Evolutionary conservation across 768 basidiomycete genomes (phyloP).

Genomic region (Tremella fuciformis): DNA sequence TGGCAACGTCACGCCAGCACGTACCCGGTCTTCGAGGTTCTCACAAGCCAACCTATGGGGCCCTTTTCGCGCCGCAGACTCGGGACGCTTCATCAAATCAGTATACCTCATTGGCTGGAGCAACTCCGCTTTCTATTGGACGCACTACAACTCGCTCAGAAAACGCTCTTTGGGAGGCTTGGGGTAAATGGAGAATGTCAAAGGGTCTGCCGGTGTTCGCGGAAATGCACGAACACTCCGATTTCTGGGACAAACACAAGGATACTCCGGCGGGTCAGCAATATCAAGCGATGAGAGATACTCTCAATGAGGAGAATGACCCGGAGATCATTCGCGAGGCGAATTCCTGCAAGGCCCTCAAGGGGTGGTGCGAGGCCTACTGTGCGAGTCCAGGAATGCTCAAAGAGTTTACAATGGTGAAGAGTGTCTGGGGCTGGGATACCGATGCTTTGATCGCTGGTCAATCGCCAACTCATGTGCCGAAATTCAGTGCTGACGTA

Average conservation of each 20-base stretch:
- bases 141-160: conserved; percentile 10
- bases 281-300: conserved; percentile 57
- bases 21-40: conserved; percentile 17
- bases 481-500: not conserved
- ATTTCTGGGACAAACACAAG: conserved; percentile 33
- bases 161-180: conserved; percentile 7
- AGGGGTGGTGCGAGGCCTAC: conserved; percentile 81
- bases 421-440: conserved; percentile 67
- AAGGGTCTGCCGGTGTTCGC: conserved; percentile 40
- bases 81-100: not conserved
- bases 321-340: not conserved
- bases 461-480: conserved; percentile 10
- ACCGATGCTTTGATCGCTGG: conserved; percentile 52
- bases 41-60: conserved; percentile 18
- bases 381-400: conserved; percentile 66
- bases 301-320: conserved; percentile 15
- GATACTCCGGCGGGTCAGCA: conserved; percentile 36
- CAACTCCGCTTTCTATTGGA: conserved; percentile 14
- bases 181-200: conserved; percentile 12
- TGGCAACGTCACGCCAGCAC: conserved; percentile 29
- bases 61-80: conserved; percentile 17
- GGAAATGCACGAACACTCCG: conserved; percentile 50
- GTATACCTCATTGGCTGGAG: conserved; percentile 1
- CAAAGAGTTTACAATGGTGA: conserved; percentile 74
- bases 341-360: conserved; percentile 57